A percentile compares a stretch with the other conserved stretches of the same genome.
Evolutionary conservation across 2,329 filamentous ascomycete species (phyloP).

Genomic region (Penicillium sp.): DNA sequence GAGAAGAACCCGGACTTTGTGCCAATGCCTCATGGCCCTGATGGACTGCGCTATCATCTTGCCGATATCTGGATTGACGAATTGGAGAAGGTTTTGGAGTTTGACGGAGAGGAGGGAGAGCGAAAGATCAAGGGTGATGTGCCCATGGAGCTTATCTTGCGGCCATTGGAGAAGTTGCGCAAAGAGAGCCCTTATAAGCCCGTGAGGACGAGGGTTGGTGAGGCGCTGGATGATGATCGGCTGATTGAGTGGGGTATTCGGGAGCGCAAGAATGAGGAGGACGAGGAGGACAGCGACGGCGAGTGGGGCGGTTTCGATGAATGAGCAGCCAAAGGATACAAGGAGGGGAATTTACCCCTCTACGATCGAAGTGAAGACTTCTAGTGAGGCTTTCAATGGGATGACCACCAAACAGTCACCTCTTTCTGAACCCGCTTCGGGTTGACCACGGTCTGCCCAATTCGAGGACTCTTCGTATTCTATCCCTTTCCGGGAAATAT

Average conservation of each 20-base stretch:
- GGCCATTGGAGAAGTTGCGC: constrained; percentile 45
- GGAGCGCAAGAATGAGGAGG: constrained; percentile 42
- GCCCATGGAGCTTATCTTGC: constrained; percentile 43
- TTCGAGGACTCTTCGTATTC: background rate
- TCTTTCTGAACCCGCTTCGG: background rate
- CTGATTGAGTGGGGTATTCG: constrained; percentile 59
- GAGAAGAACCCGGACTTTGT: constrained; percentile 29
- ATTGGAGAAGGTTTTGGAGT: constrained; percentile 66
- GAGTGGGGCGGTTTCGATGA: constrained; percentile 68
- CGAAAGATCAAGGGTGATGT: constrained; percentile 37
- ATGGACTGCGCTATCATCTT: constrained; percentile 81
- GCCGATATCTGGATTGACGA: constrained; percentile 92
- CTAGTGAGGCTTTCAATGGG: background rate
- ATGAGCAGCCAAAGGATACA: constrained; percentile 30
- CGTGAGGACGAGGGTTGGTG: constrained; percentile 66
- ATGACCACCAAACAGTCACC: background rate
- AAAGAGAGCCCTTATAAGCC: constrained; percentile 64
- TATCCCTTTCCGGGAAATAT: background rate
- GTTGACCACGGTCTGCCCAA: background rate
- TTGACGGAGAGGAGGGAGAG: constrained; percentile 40
- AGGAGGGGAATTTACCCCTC: background rate
- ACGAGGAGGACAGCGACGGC: constrained; percentile 49
- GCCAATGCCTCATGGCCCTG: constrained; percentile 62
- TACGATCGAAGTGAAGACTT: background rate
- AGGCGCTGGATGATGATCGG: constrained; percentile 71